Evolutionary conservation across 768 basidiomycete genomes (phyloP).

Genomic region (Fomitopsis pulvina): DNA sequence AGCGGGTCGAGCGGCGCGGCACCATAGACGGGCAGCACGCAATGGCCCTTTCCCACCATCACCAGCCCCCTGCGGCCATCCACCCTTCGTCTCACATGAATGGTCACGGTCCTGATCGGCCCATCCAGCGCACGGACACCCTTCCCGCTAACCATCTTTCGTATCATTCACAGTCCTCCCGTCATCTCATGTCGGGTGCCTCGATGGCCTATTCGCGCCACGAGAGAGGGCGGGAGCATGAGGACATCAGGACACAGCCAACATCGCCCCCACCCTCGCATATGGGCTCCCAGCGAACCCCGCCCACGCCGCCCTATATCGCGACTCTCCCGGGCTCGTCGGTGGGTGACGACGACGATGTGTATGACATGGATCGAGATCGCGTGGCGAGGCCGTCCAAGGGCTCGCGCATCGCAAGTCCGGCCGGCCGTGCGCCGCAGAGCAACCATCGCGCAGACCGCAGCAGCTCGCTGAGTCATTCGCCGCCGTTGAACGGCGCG

Average conservation of each 20-base stretch:
- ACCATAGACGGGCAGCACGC: conserved; percentile 41
- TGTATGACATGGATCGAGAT: conserved; percentile 10
- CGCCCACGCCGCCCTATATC: conserved; percentile 20
- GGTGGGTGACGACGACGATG: conserved; percentile 19
- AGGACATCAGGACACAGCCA: conserved; percentile 9
- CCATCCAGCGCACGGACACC: conserved; percentile 20
- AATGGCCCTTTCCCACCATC: conserved; percentile 9
- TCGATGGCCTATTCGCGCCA: conserved; percentile 10
- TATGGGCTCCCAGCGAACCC: conserved; percentile 6
- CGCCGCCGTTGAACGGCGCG: conserved; percentile 3
- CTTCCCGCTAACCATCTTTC: conserved; percentile 21
- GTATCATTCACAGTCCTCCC: conserved; percentile 6
- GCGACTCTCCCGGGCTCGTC: conserved; percentile 18
- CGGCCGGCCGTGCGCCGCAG: conserved; percentile 1
- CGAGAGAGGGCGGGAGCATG: conserved; percentile 13
- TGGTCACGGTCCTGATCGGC: conserved; percentile 12
- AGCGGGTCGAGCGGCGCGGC: conserved; percentile 69
- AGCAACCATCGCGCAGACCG: neutral
- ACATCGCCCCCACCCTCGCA: conserved; percentile 11
- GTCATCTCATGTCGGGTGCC: conserved; percentile 7
- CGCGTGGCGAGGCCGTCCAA: neutral
- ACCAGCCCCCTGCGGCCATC: conserved; percentile 18
- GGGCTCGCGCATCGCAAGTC: neutral
- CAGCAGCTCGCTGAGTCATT: neutral
- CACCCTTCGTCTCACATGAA: conserved; percentile 19